A percentile compares a stretch with the other conserved stretches of the same genome.
Conservation (phyloP, 176 grass and related monocot species). For the Zea luxurians region DNA sequence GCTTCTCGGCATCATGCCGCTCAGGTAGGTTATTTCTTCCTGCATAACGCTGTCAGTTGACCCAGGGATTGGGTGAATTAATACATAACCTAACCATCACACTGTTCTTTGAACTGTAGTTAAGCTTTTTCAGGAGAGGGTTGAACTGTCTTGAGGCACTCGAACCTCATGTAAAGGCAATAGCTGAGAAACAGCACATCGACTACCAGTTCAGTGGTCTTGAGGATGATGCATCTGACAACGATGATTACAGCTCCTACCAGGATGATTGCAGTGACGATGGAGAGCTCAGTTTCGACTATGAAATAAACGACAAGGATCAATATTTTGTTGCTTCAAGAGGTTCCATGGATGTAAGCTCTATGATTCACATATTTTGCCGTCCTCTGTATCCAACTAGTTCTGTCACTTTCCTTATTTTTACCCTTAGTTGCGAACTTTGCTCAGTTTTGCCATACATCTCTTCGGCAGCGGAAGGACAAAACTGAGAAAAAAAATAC, state of each 20-base stretch:
- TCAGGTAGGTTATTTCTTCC: slow-evolving; percentile 53
- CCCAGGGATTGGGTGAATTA: slow-evolving; percentile 10
- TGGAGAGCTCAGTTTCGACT: slow-evolving; percentile 66
- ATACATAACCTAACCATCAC: slow-evolving; percentile 31
- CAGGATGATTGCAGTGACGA: slow-evolving; percentile 57
- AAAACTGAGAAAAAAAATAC: too few relatives aligned
- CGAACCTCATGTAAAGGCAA: slow-evolving; percentile 73
- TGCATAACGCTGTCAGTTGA: slow-evolving; percentile 22
- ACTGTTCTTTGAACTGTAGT: slow-evolving; percentile 41
- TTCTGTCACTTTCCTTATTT: too few relatives aligned
- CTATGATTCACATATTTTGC: neutral
- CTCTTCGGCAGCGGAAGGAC: too few relatives aligned
- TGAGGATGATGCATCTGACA: slow-evolving; percentile 65
- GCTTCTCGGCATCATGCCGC: slow-evolving; percentile 90
- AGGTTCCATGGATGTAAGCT: slow-evolving; percentile 76
- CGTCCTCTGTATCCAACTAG: slow-evolving; percentile 7
- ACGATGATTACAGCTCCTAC: slow-evolving; percentile 51
- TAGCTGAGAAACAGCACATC: slow-evolving; percentile 78
- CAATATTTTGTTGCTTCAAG: slow-evolving; percentile 49
- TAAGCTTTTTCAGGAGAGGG: slow-evolving; percentile 86
- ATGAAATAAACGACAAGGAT: slow-evolving; percentile 58
- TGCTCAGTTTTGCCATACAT: too few relatives aligned
- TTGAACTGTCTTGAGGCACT: slow-evolving; percentile 74
- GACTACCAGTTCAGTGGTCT: slow-evolving; percentile 72
- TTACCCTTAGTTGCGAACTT: too few relatives aligned